These are phyloP conservation scores for Thamnidium elegans DNA, from an alignment of 192 early-diverging fungal genomes.

Conservation along the genomic window DNA sequence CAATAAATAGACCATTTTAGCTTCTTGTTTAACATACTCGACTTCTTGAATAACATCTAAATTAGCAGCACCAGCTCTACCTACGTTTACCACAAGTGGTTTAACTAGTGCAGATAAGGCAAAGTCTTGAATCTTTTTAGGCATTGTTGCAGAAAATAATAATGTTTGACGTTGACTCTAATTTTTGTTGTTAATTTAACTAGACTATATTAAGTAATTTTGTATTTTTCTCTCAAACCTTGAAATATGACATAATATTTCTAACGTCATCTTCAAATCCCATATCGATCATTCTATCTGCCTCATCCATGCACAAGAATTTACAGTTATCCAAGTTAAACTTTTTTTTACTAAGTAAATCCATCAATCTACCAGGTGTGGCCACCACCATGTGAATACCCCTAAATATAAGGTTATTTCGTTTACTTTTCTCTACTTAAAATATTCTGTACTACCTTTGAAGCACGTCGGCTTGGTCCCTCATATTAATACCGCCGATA, in stretches of 20 bases:
- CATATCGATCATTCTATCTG: constrained; percentile 98
- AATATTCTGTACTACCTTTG: constrained; percentile 39
- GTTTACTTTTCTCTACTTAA: too few species aligned
- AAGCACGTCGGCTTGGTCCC: constrained; percentile 75
- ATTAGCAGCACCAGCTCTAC: constrained; percentile 93
- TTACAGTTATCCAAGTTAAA: constrained; percentile 87
- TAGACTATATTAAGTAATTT: neutral
- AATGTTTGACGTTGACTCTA: constrained; percentile 91
- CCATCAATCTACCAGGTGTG: constrained; percentile 92
- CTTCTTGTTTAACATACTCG: constrained; percentile 95
- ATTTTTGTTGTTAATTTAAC: neutral
- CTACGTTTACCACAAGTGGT: constrained; percentile 95
- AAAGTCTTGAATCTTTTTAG: constrained; percentile 98
- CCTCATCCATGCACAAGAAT: constrained; percentile 95
- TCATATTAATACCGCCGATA: constrained; percentile 94
- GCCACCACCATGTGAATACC: constrained; percentile 95
- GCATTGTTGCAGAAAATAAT: constrained; percentile 88
- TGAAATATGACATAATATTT: constrained; percentile 94
- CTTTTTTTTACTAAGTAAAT: constrained; percentile 84
- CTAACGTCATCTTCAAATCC: constrained; percentile 98
- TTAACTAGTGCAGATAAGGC: constrained; percentile 83
- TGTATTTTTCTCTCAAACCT: constrained; percentile 26
- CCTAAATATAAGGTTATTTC: constrained; percentile 19
- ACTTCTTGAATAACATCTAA: constrained; percentile 98
- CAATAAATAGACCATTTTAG: constrained; percentile 90